Base-by-base conservation (phyloP, 129 eudicot genomes). In the Kitagawia praeruptora region DNA sequence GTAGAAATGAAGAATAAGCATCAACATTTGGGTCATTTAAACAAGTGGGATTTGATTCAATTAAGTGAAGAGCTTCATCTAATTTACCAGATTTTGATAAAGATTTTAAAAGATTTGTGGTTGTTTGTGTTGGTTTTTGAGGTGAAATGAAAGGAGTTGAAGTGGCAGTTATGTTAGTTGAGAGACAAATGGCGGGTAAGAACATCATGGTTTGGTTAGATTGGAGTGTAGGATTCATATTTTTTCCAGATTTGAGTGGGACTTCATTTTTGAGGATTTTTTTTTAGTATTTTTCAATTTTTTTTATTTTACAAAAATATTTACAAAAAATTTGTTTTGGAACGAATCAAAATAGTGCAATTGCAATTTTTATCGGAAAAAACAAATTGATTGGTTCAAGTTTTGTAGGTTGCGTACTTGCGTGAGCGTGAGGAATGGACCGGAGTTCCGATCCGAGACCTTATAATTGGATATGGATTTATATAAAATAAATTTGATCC, bases 11-110 rank as follows among this genome's bases (percentile, higher is more conserved):
- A 58, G 85, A 28, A 66, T 84, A 86, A 34, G 89, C 75, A 4
- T 84, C 78, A 16, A 80, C 12, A 44, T 81, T 72, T 39, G 72
- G 82, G 25, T 80, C 28, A 39, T 47, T 42, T 19, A 79, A 53
- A 46, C 23, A 47, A 14, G 85, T 31, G 44, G 77, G 74, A 18
- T 71, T 80, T 23, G 86, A 73, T 78, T 85, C 82, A 38, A 80
- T 79, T 58, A 81, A 79, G 31, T 47, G 76, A 72, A 86, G 83
- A 40, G 89, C 85, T 81, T 86, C 83, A 34, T 83, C 87, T 15
- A 86, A 49, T 79, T 86, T 83, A 37, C 83, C 80, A 21, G 83
- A 83, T 83, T 84, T 83, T 53, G 83, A 81, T 45, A 81, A 79
- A 67, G 79, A 56, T 83, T 83, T 86, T n/a, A 61, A 2, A 76